phyloP scores from a whole-genome alignment of 75 land plant genomes.

The Sequoia sempervirens region DNA sequence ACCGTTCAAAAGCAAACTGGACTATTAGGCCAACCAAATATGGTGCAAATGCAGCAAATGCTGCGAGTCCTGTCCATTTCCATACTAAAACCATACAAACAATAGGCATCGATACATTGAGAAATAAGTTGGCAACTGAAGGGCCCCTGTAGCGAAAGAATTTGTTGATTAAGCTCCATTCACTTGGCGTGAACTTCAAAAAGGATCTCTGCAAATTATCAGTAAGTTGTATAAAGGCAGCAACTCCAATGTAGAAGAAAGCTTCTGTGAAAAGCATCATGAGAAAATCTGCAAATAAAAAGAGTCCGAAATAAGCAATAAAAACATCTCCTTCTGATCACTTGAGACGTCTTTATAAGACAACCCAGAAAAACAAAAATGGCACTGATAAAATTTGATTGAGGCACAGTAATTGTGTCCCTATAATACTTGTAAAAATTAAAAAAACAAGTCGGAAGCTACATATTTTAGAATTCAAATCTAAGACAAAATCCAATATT shows the following conservation, averaged over 20 bases:
- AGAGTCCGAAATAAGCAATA: not conserved
- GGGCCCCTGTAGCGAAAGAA: conserved; percentile 48
- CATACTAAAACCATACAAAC: conserved; percentile 80
- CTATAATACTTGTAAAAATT: not conserved
- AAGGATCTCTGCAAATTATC: conserved; percentile 40
- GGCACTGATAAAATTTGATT: not conserved
- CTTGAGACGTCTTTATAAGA: not conserved
- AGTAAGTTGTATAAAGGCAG: conserved; percentile 59
- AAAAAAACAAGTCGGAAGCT: not conserved
- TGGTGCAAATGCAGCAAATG: conserved; percentile 86
- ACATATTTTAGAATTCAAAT: not conserved
- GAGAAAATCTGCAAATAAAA: conserved; percentile 76
- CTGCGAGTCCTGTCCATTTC: conserved; percentile 98
- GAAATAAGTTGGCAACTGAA: conserved; percentile 56
- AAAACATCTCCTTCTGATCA: not conserved
- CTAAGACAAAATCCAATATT: too few relatives aligned
- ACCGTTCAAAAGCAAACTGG: conserved; percentile 80
- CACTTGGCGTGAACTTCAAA: conserved; percentile 14
- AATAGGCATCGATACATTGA: conserved; percentile 68
- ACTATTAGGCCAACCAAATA: conserved; percentile 81
- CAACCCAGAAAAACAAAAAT: not conserved
- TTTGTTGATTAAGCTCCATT: conserved; percentile 8
- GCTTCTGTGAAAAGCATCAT: conserved; percentile 91
- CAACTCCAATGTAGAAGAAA: conserved; percentile 78
- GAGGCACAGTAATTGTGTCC: not conserved